Conservation (phyloP, 805 yeast species). For the Yarrowia hollandica region DNA sequence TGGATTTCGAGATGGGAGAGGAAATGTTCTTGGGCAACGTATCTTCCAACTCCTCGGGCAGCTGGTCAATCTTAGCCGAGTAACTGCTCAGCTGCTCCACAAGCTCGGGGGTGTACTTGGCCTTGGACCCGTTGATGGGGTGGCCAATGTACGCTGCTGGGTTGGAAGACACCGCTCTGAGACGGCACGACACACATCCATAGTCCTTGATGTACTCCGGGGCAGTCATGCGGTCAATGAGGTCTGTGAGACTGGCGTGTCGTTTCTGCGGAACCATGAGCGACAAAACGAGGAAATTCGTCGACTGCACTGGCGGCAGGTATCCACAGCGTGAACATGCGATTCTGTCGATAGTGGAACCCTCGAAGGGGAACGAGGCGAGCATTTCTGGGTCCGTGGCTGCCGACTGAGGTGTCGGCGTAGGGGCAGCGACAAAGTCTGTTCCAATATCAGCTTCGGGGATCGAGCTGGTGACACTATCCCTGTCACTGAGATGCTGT, state of each 20-base stretch:
- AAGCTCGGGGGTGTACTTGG: constrained; percentile 37
- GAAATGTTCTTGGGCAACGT: constrained; percentile 48
- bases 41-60: constrained; percentile 47
- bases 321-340: constrained; percentile 67
- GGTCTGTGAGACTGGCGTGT: constrained; percentile 50
- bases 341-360: constrained; percentile 64
- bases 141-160: constrained; percentile 13
- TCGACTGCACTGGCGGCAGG: constrained; percentile 55
- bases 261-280: constrained; percentile 65
- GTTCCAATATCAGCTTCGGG: constrained; percentile 20
- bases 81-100: constrained; percentile 47
- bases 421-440: constrained; percentile 7
- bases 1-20: constrained; percentile 67
- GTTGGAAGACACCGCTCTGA: constrained; percentile 37
- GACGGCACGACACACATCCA: constrained; percentile 67
- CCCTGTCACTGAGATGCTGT: background rate
- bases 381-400: constrained; percentile 11
- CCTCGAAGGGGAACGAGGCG: constrained; percentile 57
- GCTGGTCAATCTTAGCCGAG: constrained; percentile 48
- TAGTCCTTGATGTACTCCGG: constrained; percentile 79
- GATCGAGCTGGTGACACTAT: background rate
- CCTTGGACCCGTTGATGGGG: constrained; percentile 40
- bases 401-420: constrained; percentile 25
- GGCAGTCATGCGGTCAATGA: constrained; percentile 57
- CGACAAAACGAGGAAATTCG: constrained; percentile 63